Evolutionary conservation across 2,329 filamentous ascomycete species (phyloP).

Genomic region (Colletotrichum endophyticum): DNA sequence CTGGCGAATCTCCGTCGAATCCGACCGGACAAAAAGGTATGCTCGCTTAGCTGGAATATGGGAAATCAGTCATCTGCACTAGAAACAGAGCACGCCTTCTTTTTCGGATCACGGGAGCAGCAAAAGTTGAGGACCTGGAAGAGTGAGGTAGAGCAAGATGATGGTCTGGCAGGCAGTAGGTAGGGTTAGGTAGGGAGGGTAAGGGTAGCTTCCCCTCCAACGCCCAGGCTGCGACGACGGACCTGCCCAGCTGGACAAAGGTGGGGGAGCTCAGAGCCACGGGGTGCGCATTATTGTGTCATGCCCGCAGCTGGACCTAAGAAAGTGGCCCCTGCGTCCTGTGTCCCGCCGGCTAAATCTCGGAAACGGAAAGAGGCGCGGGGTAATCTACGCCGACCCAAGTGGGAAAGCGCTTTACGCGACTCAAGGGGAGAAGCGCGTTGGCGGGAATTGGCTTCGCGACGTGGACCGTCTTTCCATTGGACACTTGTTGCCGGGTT

Average conservation of each 20-base stretch:
- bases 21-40: neutral
- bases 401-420: constrained; percentile 11
- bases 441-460: neutral
- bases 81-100: neutral
- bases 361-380: neutral
- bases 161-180: neutral
- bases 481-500: constrained; percentile 10
- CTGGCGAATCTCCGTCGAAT: neutral
- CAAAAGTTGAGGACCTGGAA: neutral
- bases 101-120: neutral
- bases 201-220: neutral
- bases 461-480: neutral
- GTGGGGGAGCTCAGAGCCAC: neutral
- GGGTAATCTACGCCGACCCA: neutral
- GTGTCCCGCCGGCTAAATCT: constrained; percentile 14
- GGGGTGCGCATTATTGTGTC: neutral
- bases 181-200: neutral
- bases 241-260: neutral
- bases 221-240: neutral
- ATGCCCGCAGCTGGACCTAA: neutral
- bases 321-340: neutral
- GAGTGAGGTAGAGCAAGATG: neutral
- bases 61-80: neutral
- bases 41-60: neutral
- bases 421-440: neutral